Evolutionary conservation across 1,284 basidiomycete genomes (phyloP).

Genomic region (Serendipita sp.): DNA sequence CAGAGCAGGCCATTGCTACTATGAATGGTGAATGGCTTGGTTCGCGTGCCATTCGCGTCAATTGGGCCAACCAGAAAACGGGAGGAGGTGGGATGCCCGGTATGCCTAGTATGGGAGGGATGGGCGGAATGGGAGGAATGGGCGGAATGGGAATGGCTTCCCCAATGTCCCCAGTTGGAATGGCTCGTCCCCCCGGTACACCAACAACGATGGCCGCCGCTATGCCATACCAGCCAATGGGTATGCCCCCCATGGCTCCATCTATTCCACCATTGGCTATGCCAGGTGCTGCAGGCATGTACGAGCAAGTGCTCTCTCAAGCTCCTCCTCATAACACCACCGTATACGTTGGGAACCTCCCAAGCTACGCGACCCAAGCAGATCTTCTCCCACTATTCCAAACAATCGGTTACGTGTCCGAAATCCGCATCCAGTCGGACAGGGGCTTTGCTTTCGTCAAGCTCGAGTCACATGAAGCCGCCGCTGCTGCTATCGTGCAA

Average conservation of each 20-base stretch:
- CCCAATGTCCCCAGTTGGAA: slow-evolving; percentile 12
- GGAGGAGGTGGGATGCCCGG: slow-evolving; percentile 37
- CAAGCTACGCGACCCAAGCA: slow-evolving; percentile 87
- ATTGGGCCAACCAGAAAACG: slow-evolving; percentile 99
- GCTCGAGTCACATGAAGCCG: slow-evolving; percentile 93
- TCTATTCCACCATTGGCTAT: slow-evolving; percentile 4
- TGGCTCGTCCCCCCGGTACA: slow-evolving; percentile 3
- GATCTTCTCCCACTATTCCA: slow-evolving; percentile 95
- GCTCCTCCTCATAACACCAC: slow-evolving; percentile 87
- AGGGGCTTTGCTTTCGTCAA: slow-evolving; percentile 98
- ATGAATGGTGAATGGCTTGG: slow-evolving; percentile 99
- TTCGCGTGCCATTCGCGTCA: slow-evolving; percentile 92
- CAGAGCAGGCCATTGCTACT: slow-evolving; percentile 92
- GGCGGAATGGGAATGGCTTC: slow-evolving; percentile 15
- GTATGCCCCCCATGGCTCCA: slow-evolving; percentile 11
- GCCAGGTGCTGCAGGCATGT: slow-evolving; percentile 24
- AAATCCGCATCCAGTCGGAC: slow-evolving; percentile 97
- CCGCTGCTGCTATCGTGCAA: slow-evolving; percentile 91
- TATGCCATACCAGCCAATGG: slow-evolving; percentile 10
- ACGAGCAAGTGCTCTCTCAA: slow-evolving; percentile 77
- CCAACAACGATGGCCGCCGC: slow-evolving; percentile 8
- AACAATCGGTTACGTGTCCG: slow-evolving; percentile 91
- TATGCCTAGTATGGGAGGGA: slow-evolving; percentile 22
- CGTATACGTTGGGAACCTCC: slow-evolving; percentile 96
- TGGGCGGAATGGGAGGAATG: slow-evolving; percentile 16